Evolutionary conservation across 163 green algal genomes (phyloP).

Genomic region (Scenedesmus sp.): DNA sequence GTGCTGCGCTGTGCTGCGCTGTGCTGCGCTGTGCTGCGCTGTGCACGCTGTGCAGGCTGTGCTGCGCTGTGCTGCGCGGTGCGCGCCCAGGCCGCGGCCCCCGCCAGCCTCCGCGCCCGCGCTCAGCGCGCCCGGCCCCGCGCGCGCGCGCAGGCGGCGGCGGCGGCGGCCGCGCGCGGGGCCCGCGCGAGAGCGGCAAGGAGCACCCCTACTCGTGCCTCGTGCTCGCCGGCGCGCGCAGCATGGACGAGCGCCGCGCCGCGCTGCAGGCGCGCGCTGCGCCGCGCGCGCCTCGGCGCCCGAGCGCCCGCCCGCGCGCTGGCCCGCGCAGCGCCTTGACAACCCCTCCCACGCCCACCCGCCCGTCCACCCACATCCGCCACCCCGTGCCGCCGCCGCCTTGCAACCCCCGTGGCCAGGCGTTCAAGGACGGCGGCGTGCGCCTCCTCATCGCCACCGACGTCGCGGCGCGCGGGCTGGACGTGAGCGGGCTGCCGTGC

Average conservation of each 20-base stretch:
- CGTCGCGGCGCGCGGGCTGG: conserved; percentile 86
- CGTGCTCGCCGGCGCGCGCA: conserved; percentile 73
- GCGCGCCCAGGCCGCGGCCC: no score
- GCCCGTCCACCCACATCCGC: not conserved
- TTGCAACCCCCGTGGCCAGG: conserved; percentile 38
- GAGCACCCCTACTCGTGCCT: conserved; percentile 83
- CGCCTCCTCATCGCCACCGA: conserved; percentile 91
- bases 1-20: not conserved
- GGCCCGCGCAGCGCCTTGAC: no score
- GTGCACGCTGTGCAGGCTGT: not conserved
- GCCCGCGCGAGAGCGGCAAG: conserved; percentile 70
- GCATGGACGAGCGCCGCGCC: conserved; percentile 77
- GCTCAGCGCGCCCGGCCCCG: no score
- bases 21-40: not conserved
- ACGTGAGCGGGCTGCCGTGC: conserved; percentile 83
- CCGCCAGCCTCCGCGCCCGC: no score
- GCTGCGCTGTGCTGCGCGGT: not conserved
- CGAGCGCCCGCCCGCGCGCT: no score
- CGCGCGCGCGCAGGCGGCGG: no score
- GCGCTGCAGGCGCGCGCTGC: conserved; percentile 58
- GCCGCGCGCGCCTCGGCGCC: no score
- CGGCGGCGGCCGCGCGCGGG: no score
- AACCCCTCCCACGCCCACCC: no score
- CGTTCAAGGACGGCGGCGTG: conserved; percentile 84
- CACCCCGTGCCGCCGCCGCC: not conserved